Conservation (phyloP, 257 asterid genomes). For the Voacanga thouarsii region DNA sequence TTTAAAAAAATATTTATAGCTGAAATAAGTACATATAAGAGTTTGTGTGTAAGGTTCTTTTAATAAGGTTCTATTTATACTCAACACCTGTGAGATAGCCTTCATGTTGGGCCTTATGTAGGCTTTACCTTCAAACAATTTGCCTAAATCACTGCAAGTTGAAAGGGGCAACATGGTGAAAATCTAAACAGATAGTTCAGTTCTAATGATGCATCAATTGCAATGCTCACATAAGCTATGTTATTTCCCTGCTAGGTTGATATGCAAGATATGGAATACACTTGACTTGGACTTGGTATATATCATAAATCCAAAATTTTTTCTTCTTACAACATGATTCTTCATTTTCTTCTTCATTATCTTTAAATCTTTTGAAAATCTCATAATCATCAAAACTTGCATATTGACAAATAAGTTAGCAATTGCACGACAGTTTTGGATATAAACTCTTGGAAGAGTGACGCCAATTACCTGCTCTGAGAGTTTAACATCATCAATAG, state of each 20-base stretch:
- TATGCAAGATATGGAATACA: background rate
- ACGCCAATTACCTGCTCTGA: conserved; percentile 66
- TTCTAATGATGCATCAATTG: background rate
- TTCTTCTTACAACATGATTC: conserved; percentile 17
- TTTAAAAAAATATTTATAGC: too few relatives aligned
- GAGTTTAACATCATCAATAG: conserved; percentile 63
- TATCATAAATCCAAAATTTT: background rate
- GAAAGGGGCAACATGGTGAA: background rate
- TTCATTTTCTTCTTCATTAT: conserved; percentile 60
- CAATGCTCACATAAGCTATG: background rate
- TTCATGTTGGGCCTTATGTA: background rate
- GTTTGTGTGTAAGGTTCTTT: too few relatives aligned
- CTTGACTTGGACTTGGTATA: background rate
- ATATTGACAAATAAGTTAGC: conserved; percentile 13
- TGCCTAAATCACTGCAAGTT: background rate
- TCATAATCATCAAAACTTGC: conserved; percentile 87
- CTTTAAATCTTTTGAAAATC: conserved; percentile 64
- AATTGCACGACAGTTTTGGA: background rate
- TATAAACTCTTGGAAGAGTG: background rate
- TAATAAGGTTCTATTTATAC: too few relatives aligned
- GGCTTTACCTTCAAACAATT: background rate
- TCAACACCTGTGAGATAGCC: background rate
- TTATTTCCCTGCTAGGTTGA: background rate
- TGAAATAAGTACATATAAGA: too few relatives aligned
- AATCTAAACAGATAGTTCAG: background rate